These are phyloP conservation scores for Monilinia fructicola DNA, from an alignment of 2,329 filamentous ascomycete genomes.

Conservation along the genomic window DNA sequence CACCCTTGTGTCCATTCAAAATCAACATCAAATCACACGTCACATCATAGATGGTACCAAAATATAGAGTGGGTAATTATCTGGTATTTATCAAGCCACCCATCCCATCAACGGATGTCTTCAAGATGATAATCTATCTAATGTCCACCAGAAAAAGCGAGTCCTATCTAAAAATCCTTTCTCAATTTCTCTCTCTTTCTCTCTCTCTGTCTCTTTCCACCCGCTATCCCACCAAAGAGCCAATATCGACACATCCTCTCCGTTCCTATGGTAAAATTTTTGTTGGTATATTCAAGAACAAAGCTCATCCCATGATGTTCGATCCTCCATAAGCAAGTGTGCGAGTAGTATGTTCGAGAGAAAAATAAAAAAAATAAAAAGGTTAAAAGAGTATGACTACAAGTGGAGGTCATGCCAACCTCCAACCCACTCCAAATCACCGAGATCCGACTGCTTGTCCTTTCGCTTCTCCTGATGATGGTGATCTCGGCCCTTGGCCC, in stretches of 20 bases:
- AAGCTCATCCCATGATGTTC: conserved; percentile 16
- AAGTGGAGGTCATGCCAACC: conserved; percentile 72
- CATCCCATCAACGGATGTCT: conserved; percentile 24
- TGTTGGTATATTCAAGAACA: conserved; percentile 19
- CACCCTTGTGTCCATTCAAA: background rate
- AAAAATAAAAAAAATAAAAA: conserved; percentile 27
- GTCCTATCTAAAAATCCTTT: conserved; percentile 34
- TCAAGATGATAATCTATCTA: conserved; percentile 37
- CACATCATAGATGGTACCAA: background rate
- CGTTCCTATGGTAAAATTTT: conserved; percentile 18
- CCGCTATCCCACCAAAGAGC: conserved; percentile 20
- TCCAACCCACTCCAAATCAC: conserved; percentile 91
- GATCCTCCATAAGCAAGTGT: conserved; percentile 26
- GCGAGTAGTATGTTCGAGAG: conserved; percentile 20
- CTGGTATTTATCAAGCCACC: conserved; percentile 37
- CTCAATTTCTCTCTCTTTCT: background rate
- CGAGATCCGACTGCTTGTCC: conserved; percentile 54
- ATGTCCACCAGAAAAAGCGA: conserved; percentile 42
- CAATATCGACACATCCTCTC: conserved; percentile 20
- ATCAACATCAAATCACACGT: conserved; percentile 1
- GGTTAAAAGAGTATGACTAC: conserved; percentile 42
- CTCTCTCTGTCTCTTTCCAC: conserved; percentile 12
- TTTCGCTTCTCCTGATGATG: conserved; percentile 44
- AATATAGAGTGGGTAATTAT: conserved; percentile 42
- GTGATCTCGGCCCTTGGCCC: conserved; percentile 49